Evolutionary conservation across 805 yeast genomes (phyloP), one percentile per base, ranked within the genome.

Genomic region (Ogataea philodendri): DNA sequence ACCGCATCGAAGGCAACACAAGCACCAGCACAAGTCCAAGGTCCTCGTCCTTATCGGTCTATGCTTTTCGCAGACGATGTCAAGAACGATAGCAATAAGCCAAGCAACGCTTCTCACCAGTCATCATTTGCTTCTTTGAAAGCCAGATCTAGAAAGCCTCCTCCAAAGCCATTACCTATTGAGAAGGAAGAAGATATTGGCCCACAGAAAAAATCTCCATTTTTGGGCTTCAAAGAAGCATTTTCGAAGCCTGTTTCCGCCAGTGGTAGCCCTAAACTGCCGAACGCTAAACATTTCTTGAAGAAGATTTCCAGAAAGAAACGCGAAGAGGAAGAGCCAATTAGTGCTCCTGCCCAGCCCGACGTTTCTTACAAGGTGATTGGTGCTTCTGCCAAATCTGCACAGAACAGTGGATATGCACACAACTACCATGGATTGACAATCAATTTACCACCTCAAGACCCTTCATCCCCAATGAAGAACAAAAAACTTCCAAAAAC

Each of bases 401-500:
- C 25, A 5, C 39, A 28, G 26, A 37, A 30, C 14, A 30, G 37
- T 22, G 39, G 35, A 3, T 34, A 35, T 26, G 37, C 22, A n/a
- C 43, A 29, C 16, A 22, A 30, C 10, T 35, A 30, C 15, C 46
- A 30, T 18, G 41, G 34, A 13, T 30, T 48, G 32, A 39, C 48
- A 3, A 41, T 45, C 15, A 25, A 41, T 10, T 18, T 45, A 22
- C 48, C 48, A 5, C 17, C 32, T 3, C 15, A 22, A n/a, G 38
- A 38, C 7, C 22, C 31, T 4, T 15, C 16, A 7, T 10, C 31
- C 9, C 15, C 33, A 5, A 24, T 37, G 16, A 38, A 15, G 24
- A 39, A 40, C 23, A 48, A 42, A 23, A 41, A 46, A 16, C 32
- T 49, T 7, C 54, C 54, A 10, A 39, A 41, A 15, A 51, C 57